Evolutionary conservation across 257 asterid species (phyloP).

Genomic region (Jaltomata sinuosa): DNA sequence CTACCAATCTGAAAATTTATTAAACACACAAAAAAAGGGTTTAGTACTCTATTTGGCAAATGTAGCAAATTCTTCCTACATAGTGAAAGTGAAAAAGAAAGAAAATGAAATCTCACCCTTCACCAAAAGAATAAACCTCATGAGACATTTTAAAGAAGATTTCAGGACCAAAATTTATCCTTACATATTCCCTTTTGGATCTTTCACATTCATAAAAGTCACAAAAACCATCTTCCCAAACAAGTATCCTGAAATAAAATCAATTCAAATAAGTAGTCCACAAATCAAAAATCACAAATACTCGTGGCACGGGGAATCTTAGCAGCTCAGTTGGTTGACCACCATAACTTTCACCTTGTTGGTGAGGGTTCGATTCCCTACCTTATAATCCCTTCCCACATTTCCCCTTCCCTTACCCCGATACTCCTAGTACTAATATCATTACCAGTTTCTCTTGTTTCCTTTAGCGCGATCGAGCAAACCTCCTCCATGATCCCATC

Average conservation of each 20-base stretch:
- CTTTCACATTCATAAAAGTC: conserved; percentile 61
- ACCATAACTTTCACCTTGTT: no score
- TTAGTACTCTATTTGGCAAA: no score
- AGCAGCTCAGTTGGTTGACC: not conserved
- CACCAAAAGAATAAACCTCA: conserved; percentile 78
- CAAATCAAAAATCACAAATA: not conserved
- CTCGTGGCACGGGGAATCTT: not conserved
- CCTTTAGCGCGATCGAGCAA: conserved; percentile 59
- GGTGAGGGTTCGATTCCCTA: no score
- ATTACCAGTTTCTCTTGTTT: conserved; percentile 73
- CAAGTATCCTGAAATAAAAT: conserved; percentile 61
- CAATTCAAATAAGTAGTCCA: not conserved
- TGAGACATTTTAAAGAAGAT: conserved; percentile 80
- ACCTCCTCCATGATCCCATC: conserved; percentile 79
- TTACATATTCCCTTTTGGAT: conserved; percentile 33
- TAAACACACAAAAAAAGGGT: no score
- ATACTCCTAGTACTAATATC: not conserved
- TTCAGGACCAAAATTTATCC: conserved; percentile 67
- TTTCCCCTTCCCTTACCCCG: not conserved
- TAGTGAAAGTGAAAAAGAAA: no score
- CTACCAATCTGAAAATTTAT: conserved; percentile 54
- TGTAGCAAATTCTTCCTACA: no score
- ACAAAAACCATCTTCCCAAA: conserved; percentile 87
- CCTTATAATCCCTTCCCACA: no score
- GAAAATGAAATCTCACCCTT: conserved; percentile 40